phyloP scores from a whole-genome alignment of 306 rosid species.

The Quercus berberidifolia region DNA sequence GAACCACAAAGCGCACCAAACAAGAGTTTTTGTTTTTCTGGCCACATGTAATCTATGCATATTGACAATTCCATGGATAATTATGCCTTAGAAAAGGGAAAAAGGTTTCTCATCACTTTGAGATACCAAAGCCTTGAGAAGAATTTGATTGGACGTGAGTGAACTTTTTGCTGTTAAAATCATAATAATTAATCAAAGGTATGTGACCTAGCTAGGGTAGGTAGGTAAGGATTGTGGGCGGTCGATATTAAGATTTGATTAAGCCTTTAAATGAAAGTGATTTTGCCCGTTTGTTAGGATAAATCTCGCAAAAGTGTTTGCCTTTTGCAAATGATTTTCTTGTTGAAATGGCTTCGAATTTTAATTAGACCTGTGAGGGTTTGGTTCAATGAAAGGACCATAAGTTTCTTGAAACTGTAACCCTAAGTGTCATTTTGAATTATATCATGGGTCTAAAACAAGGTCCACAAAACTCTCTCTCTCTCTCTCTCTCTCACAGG shows the following conservation, averaged over 20 bases:
- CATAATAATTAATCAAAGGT: slow-evolving; percentile 29
- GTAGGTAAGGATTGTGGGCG: slow-evolving; percentile 47
- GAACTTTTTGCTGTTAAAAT: slow-evolving; percentile 30
- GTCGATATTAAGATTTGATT: slow-evolving; percentile 23
- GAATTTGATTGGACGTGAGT: slow-evolving; percentile 40
- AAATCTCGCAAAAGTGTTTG: slow-evolving; percentile 26
- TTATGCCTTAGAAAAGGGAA: slow-evolving; percentile 31
- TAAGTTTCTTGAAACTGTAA: background rate
- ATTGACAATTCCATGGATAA: slow-evolving; percentile 22
- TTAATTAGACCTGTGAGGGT: slow-evolving; percentile 22
- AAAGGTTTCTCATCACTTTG: slow-evolving; percentile 25
- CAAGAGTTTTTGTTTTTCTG: slow-evolving; percentile 14
- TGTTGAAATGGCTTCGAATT: slow-evolving; percentile 31
- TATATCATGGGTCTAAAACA: background rate
- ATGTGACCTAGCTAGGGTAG: slow-evolving; percentile 40
- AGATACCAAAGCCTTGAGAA: slow-evolving; percentile 51
- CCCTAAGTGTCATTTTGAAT: background rate
- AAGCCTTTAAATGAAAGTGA: slow-evolving; percentile 18
- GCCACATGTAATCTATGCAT: slow-evolving; percentile 24
- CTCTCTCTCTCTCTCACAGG: background rate
- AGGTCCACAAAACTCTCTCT: background rate
- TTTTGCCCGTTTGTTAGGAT: slow-evolving; percentile 28
- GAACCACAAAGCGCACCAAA: slow-evolving; percentile 19
- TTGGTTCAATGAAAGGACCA: slow-evolving; percentile 32
- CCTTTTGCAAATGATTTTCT: slow-evolving; percentile 29